Evolutionary conservation across 1,284 basidiomycete species (phyloP).

Genomic region (Malassezia brasiliensis): DNA sequence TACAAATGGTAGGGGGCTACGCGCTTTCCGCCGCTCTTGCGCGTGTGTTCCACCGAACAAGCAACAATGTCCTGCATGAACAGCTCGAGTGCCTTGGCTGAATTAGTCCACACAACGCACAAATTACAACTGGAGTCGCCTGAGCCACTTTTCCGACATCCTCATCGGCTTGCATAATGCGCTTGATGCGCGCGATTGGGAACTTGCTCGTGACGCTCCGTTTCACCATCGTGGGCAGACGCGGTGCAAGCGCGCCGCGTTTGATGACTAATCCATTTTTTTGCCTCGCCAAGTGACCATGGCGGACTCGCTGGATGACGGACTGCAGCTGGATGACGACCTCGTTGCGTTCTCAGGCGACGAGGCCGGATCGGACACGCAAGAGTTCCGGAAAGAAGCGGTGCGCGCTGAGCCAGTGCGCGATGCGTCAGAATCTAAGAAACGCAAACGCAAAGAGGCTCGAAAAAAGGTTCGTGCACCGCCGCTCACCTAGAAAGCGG

Average conservation of each 20-base stretch:
- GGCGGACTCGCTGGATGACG: constrained; percentile 37
- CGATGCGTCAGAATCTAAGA: constrained; percentile 26
- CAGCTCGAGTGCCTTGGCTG: constrained; percentile 90
- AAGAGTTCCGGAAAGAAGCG: not conserved
- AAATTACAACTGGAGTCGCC: constrained; percentile 92
- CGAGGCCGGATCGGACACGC: constrained; percentile 8
- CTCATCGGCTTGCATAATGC: constrained; percentile 99
- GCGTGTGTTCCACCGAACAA: constrained; percentile 71
- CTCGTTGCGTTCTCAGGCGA: constrained; percentile 16
- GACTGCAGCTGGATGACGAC: constrained; percentile 30
- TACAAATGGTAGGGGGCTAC: constrained; percentile 90
- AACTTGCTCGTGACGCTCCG: constrained; percentile 39
- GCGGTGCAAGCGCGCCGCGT: not conserved
- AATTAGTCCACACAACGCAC: constrained; percentile 55
- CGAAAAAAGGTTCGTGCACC: constrained; percentile 5
- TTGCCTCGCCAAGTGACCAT: constrained; percentile 10
- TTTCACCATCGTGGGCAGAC: constrained; percentile 30
- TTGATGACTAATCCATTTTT: constrained; percentile 3
- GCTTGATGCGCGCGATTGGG: constrained; percentile 76
- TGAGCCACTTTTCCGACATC: constrained; percentile 98
- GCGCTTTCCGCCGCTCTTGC: constrained; percentile 71
- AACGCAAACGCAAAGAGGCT: constrained; percentile 21
- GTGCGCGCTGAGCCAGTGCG: not conserved
- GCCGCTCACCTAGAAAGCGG: constrained; percentile 3
- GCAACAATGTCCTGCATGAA: constrained; percentile 82